phyloP scores from a whole-genome alignment of 2,329 filamentous ascomycete species.

The Raffaelea ambrosiae region DNA sequence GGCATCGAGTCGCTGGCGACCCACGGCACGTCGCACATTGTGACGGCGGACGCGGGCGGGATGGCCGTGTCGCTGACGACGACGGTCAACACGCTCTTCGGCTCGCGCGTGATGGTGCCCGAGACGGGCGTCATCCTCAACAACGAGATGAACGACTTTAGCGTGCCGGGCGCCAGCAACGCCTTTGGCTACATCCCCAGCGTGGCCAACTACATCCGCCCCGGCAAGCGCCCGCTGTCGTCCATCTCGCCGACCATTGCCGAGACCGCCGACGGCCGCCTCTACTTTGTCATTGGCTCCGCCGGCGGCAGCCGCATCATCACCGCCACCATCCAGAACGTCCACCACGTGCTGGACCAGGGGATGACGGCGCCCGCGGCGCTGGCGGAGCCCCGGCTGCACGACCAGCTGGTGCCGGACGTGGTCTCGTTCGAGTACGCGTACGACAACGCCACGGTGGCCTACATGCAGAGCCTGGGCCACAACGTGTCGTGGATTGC shows the following conservation, averaged over 20 bases:
- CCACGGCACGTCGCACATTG: conserved; percentile 59
- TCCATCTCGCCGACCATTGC: conserved; percentile 58
- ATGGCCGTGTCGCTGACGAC: conserved; percentile 70
- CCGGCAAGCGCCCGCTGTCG: conserved; percentile 69
- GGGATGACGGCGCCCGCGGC: conserved; percentile 50
- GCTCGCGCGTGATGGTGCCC: conserved; percentile 65
- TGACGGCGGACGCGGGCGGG: conserved; percentile 60
- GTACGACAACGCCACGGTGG: conserved; percentile 58
- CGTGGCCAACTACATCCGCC: conserved; percentile 64
- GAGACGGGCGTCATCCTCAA: conserved; percentile 74
- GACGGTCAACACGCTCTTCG: conserved; percentile 75
- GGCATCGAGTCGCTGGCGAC: conserved; percentile 45
- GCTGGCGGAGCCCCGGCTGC: conserved; percentile 58
- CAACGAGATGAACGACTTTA: conserved; percentile 63
- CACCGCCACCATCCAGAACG: conserved; percentile 64
- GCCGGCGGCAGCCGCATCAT: conserved; percentile 80
- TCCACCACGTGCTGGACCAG: conserved; percentile 65
- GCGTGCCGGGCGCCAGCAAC: conserved; percentile 62
- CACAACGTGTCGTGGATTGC: conserved; percentile 66
- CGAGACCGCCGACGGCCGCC: conserved; percentile 40
- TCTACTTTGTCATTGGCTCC: conserved; percentile 64
- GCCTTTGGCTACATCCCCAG: conserved; percentile 71
- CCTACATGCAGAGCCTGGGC: conserved; percentile 52
- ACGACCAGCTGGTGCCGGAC: conserved; percentile 76
- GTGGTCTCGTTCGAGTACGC: conserved; percentile 56